Conservation (phyloP, 208 protist genomes). For the Wallacemonas sp. region DNA sequence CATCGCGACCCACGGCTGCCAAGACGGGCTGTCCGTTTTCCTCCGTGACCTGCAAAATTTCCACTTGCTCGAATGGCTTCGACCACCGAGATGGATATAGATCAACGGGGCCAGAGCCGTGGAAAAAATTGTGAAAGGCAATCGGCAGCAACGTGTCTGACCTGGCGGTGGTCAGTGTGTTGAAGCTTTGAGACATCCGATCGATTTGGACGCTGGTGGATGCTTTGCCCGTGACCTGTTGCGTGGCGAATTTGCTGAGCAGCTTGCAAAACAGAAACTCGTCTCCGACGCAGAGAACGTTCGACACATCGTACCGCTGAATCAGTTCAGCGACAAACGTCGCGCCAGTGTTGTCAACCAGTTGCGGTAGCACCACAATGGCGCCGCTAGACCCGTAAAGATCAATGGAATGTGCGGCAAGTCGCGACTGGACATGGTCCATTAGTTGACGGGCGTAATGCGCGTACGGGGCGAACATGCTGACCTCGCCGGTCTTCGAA, state of each 20-base stretch:
- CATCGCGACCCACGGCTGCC: slow-evolving; percentile 48
- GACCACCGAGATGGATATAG: slow-evolving; percentile 69
- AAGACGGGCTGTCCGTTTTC: slow-evolving; percentile 53
- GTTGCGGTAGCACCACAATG: slow-evolving; percentile 66
- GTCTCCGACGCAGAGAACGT: slow-evolving; percentile 75
- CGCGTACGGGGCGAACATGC: slow-evolving; percentile 59
- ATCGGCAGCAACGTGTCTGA: slow-evolving; percentile 42
- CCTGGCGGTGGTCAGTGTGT: slow-evolving; percentile 20
- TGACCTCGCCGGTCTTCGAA: slow-evolving; percentile 31
- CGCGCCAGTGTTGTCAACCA: slow-evolving; percentile 57
- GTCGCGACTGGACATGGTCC: slow-evolving; percentile 39
- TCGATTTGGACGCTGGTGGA: slow-evolving; percentile 47
- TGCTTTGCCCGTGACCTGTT: slow-evolving; percentile 20
- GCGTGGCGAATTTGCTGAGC: slow-evolving; percentile 24
- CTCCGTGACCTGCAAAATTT: slow-evolving; percentile 72
- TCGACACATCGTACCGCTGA: slow-evolving; percentile 57
- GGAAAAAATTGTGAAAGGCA: slow-evolving; percentile 69
- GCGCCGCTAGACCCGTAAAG: slow-evolving; percentile 73
- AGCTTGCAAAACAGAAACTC: slow-evolving; percentile 78
- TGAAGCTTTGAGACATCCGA: slow-evolving; percentile 62
- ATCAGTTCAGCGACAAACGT: slow-evolving; percentile 72
- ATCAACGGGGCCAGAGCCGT: slow-evolving; percentile 56
- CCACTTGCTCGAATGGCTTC: slow-evolving; percentile 62
- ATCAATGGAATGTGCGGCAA: slow-evolving; percentile 49
- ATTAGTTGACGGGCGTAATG: slow-evolving; percentile 57